These are phyloP conservation scores for Colletotrichum abscissum DNA, from an alignment of 2,329 filamentous ascomycete genomes.

Conservation along the genomic window DNA sequence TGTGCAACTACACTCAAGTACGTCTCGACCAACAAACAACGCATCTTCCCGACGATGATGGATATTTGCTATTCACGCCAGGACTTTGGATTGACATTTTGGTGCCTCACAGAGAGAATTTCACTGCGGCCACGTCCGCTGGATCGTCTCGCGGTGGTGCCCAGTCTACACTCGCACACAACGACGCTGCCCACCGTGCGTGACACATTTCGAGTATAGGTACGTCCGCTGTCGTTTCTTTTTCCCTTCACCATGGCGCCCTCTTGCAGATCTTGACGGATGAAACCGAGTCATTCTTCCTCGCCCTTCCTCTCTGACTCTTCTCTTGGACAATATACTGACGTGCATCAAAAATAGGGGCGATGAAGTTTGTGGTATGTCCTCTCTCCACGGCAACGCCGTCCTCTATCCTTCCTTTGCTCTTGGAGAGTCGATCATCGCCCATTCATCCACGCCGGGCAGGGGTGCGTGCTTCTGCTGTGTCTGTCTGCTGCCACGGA, in stretches of 20 bases:
- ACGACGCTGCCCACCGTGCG: conserved; percentile 53
- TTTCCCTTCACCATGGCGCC: not conserved
- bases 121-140: conserved; percentile 63
- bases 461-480: not conserved
- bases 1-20: conserved; percentile 65
- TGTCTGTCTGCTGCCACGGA: conserved; percentile 6
- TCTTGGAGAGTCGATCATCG: not conserved
- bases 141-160: conserved; percentile 57
- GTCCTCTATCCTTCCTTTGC: not conserved
- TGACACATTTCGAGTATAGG: conserved; percentile 60
- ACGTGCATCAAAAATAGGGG: conserved; percentile 45
- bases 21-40: not conserved
- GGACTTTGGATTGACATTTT: conserved; percentile 21
- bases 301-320: not conserved
- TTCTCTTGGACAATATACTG: conserved; percentile 5
- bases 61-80: not conserved
- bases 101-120: conserved; percentile 55
- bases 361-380: conserved; percentile 58
- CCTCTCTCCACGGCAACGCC: not conserved
- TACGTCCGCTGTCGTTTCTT: conserved; percentile 34
- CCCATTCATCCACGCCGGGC: not conserved
- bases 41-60: not conserved
- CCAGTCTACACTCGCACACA: conserved; percentile 57
- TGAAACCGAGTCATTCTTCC: not conserved
- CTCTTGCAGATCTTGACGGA: not conserved